These are phyloP conservation scores for Wickerhamomyces bovis DNA, from an alignment of 805 yeast genomes.

Conservation along the genomic window DNA sequence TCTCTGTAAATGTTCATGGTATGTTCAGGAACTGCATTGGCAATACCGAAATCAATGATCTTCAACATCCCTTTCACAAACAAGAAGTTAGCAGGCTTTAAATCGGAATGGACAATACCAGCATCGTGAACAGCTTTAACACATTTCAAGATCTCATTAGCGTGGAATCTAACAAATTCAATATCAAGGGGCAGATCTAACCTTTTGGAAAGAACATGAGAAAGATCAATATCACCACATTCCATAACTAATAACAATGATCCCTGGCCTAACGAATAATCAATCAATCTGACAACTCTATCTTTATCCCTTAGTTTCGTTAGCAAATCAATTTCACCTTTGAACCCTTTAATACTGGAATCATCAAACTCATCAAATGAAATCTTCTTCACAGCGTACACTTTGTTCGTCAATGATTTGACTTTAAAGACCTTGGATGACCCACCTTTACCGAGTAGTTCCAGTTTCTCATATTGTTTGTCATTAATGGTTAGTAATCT, in stretches of 20 bases:
- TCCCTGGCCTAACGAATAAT: slow-evolving; percentile 61
- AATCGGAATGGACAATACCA: slow-evolving; percentile 80
- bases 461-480: slow-evolving; percentile 64
- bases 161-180: slow-evolving; percentile 73
- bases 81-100: slow-evolving; percentile 67
- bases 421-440: slow-evolving; percentile 87
- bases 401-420: slow-evolving; percentile 46
- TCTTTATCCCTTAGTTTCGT: slow-evolving; percentile 50
- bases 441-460: slow-evolving; percentile 85
- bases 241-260: slow-evolving; percentile 80
- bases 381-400: slow-evolving; percentile 79
- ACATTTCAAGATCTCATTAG: slow-evolving; percentile 74
- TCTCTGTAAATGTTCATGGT: slow-evolving; percentile 87
- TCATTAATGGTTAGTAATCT: slow-evolving; percentile 44
- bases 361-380: slow-evolving; percentile 77
- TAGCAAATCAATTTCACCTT: slow-evolving; percentile 82
- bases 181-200: slow-evolving; percentile 49
- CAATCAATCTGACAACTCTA: slow-evolving; percentile 75
- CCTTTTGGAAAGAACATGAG: slow-evolving; percentile 66
- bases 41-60: slow-evolving; percentile 91
- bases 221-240: slow-evolving; percentile 88
- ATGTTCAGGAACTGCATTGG: slow-evolving; percentile 91
- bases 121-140: slow-evolving; percentile 82
- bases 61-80: slow-evolving; percentile 81
- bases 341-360: slow-evolving; percentile 66